These are phyloP conservation scores for Sarocladiaceae sp. DNA, from an alignment of 2,329 filamentous ascomycete species.

Conservation along the genomic window DNA sequence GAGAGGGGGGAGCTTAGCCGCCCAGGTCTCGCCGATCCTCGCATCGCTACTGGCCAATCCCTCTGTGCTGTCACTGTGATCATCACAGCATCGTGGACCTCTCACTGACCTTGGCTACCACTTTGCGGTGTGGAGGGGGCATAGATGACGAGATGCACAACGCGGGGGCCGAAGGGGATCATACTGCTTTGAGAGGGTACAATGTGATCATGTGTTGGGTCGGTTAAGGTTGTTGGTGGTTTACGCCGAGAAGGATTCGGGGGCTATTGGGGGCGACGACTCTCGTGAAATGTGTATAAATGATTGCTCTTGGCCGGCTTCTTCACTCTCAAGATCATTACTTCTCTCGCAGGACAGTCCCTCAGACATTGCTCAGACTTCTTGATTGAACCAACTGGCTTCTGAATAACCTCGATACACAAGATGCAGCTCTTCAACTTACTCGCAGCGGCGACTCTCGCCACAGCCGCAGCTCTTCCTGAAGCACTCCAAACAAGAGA, in stretches of 20 bases:
- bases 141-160: neutral
- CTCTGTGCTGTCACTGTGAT: constrained; percentile 2
- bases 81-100: constrained; percentile 9
- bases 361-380: neutral
- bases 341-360: neutral
- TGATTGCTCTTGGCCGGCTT: neutral
- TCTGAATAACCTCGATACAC: neutral
- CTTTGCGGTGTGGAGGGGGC: neutral
- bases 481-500: neutral
- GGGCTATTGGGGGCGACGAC: constrained; percentile 1
- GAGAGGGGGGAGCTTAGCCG: constrained; percentile 1
- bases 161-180: neutral
- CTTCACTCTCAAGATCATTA: neutral
- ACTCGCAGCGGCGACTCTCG: neutral
- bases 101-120: neutral
- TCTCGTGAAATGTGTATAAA: neutral
- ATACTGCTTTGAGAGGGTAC: neutral
- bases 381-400: neutral
- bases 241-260: neutral
- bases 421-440: constrained; percentile 1
- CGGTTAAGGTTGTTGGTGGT: neutral
- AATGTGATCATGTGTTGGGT: constrained; percentile 6
- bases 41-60: neutral
- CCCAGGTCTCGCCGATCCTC: constrained; percentile 6
- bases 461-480: neutral